phyloP scores from a whole-genome alignment of 2,329 filamentous ascomycete genomes.

The Aciculosporium take region DNA sequence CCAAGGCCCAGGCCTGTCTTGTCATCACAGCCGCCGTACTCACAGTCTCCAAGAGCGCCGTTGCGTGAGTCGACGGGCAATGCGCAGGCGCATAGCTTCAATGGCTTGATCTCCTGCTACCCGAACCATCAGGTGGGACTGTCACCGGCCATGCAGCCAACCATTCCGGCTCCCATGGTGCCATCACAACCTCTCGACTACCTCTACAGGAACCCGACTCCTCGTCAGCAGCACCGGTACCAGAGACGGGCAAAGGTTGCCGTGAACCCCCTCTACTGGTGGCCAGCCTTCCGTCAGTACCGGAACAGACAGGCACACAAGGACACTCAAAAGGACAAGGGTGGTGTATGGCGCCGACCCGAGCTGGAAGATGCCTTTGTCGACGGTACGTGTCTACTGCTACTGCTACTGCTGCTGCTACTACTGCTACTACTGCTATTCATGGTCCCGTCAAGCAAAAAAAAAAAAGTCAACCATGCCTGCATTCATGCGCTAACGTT shows the following conservation, averaged over 20 bases:
- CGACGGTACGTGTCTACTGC: slow-evolving; percentile 50
- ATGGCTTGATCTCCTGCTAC: slow-evolving; percentile 29
- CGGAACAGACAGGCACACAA: slow-evolving; percentile 51
- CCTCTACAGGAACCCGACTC: slow-evolving; percentile 23
- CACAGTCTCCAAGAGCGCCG: slow-evolving; percentile 29
- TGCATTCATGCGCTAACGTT: slow-evolving; percentile 14
- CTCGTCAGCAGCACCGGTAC: slow-evolving; percentile 22
- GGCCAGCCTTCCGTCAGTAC: slow-evolving; percentile 50
- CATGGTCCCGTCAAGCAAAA: no score
- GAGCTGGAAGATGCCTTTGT: slow-evolving; percentile 53
- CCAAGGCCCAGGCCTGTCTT: slow-evolving; percentile 32
- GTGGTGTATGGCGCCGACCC: slow-evolving; percentile 38
- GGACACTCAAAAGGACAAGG: slow-evolving; percentile 42
- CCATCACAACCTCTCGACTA: slow-evolving; percentile 33
- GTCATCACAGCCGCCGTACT: slow-evolving; percentile 37
- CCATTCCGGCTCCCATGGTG: slow-evolving; percentile 36
- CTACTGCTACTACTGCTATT: background rate
- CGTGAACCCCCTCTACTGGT: slow-evolving; percentile 46
- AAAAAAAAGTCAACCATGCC: no score
- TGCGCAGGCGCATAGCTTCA: slow-evolving; percentile 29
- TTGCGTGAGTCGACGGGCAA: slow-evolving; percentile 40
- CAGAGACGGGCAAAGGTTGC: slow-evolving; percentile 22
- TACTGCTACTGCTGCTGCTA: no score
- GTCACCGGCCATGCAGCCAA: slow-evolving; percentile 30
- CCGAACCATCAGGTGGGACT: slow-evolving; percentile 26